Percentiles rank a stretch among this genome's conserved stretches.
These are phyloP conservation scores for Trypanosoma platydactyli DNA, from an alignment of 208 protist genomes.

Conservation along the genomic window DNA sequence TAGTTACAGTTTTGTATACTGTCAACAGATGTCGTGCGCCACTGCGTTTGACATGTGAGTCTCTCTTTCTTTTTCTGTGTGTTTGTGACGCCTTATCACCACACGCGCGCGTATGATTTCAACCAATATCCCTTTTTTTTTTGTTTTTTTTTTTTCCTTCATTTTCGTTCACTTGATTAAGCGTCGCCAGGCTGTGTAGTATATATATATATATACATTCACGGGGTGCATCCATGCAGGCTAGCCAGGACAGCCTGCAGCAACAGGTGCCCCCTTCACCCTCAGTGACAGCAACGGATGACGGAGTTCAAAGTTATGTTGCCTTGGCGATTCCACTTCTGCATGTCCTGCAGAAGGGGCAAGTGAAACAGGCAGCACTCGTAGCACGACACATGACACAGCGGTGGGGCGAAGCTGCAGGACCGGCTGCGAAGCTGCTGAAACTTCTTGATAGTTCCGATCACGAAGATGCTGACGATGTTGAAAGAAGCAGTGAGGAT, in stretches of 20 bases:
- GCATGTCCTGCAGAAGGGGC: constrained; percentile 15
- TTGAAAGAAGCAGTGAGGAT: constrained; percentile 15
- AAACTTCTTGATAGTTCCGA: constrained; percentile 6
- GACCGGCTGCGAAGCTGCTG: constrained; percentile 12
- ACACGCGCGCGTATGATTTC: too few species aligned
- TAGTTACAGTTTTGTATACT: too few species aligned
- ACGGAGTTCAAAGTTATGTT: constrained; percentile 13
- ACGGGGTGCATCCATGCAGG: too few species aligned
- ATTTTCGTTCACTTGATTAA: background rate
- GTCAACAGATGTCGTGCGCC: too few species aligned
- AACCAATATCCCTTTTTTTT: background rate
- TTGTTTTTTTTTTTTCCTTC: constrained; percentile 7
- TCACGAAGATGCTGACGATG: constrained; percentile 5
- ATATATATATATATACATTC: too few species aligned
- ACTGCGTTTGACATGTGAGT: too few species aligned
- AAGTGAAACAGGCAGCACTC: constrained; percentile 10
- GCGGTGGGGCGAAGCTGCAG: constrained; percentile 17
- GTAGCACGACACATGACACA: constrained; percentile 22
- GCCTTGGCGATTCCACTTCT: constrained; percentile 26
- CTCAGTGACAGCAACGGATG: background rate
- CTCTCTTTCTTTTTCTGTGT: too few species aligned
- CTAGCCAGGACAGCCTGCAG: background rate
- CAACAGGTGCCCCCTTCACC: background rate
- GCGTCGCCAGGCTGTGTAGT: too few species aligned
- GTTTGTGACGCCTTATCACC: too few species aligned